Conservation (phyloP, 2,329 filamentous ascomycete species). For the Penicillium freii region DNA sequence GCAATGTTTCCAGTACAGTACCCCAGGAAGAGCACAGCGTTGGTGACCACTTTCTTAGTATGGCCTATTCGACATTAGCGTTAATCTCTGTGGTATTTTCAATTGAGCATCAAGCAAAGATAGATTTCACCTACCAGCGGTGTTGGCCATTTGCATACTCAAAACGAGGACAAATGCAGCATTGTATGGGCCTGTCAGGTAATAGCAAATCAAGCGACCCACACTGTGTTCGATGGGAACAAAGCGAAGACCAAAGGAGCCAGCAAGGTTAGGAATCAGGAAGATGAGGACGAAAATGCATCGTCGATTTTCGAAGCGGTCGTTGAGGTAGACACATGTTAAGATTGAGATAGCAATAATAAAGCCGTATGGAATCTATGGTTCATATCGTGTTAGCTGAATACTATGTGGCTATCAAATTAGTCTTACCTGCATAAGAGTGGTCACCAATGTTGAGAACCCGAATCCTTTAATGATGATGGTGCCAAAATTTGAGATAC, state of each 20-base stretch:
- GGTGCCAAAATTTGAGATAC: conserved; percentile 59
- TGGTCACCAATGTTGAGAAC: conserved; percentile 54
- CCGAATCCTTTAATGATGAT: conserved; percentile 60
- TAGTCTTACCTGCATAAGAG: conserved; percentile 48
- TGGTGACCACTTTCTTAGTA: conserved; percentile 65
- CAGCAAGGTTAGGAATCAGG: conserved; percentile 59
- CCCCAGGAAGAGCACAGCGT: conserved; percentile 59
- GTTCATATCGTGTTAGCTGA: not conserved
- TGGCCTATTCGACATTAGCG: conserved; percentile 41
- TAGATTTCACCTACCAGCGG: conserved; percentile 34
- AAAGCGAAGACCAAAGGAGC: conserved; percentile 58
- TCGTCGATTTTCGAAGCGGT: conserved; percentile 49
- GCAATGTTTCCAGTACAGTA: conserved; percentile 62
- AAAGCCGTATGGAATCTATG: conserved; percentile 49
- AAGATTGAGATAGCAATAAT: conserved; percentile 53
- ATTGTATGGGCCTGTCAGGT: conserved; percentile 55
- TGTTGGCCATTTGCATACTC: conserved; percentile 48
- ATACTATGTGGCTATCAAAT: too few relatives aligned
- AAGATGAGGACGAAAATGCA: conserved; percentile 57
- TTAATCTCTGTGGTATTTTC: too few relatives aligned
- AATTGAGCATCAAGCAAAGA: fast-evolving
- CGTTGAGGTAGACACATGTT: conserved; percentile 49
- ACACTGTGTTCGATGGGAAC: conserved; percentile 52
- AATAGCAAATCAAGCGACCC: conserved; percentile 59
- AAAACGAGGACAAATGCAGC: conserved; percentile 54